phyloP scores from a whole-genome alignment of 495 filamentous ascomycete genomes.

The Neurospora hispaniola region DNA sequence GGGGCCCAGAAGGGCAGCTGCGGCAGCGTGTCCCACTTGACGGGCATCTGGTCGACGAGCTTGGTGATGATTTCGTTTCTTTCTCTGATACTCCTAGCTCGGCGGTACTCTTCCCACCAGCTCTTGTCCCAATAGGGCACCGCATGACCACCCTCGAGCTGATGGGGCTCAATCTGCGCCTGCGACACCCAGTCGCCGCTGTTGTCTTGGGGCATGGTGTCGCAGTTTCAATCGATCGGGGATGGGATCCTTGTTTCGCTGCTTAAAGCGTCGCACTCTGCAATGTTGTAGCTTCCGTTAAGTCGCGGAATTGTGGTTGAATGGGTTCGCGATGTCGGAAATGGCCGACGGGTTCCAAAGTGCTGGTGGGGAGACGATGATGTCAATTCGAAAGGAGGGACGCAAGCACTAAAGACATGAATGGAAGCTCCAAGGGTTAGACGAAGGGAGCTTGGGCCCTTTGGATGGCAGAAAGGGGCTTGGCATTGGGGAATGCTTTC shows the following conservation, averaged over 20 bases:
- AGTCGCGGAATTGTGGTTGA: neutral
- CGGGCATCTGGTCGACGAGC: neutral
- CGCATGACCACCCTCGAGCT: neutral
- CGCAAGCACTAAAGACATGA: neutral
- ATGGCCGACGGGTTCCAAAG: neutral
- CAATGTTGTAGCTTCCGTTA: neutral
- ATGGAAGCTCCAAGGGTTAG: neutral
- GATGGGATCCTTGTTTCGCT: neutral
- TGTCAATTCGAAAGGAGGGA: neutral
- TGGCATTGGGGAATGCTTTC: neutral
- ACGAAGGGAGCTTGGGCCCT: neutral
- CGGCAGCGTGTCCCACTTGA: conserved; percentile 9
- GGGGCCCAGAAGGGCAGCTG: conserved; percentile 6
- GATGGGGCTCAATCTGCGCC: neutral
- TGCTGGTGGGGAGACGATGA: neutral
- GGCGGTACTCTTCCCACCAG: neutral
- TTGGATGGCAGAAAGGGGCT: neutral
- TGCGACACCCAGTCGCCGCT: neutral
- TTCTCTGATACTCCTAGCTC: neutral
- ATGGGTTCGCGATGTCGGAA: neutral
- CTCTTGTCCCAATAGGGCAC: neutral
- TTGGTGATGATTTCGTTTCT: neutral
- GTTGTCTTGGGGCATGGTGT: neutral
- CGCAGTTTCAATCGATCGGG: neutral
- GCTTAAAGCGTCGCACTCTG: neutral